A percentile compares a stretch with the other conserved stretches of the same genome.
Conservation (phyloP, 2,329 filamentous ascomycete genomes). For the Fusarium musae region DNA sequence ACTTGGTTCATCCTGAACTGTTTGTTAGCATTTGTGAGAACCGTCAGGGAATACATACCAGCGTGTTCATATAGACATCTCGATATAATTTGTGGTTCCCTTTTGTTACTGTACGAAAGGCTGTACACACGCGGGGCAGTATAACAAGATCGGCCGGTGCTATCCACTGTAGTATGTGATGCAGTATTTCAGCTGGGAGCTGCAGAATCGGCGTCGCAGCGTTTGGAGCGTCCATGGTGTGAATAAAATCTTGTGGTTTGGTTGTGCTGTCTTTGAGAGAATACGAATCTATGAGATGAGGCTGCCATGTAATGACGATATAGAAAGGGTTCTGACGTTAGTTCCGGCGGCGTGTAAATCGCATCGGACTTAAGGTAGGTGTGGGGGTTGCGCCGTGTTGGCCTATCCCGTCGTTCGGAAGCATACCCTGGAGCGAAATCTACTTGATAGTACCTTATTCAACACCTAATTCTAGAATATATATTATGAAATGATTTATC, state of each 20-base stretch:
- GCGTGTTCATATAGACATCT: constrained; percentile 67
- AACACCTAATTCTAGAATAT: neutral
- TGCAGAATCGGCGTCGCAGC: constrained; percentile 11
- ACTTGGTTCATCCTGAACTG: constrained; percentile 48
- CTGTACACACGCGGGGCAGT: constrained; percentile 63
- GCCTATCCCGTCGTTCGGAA: neutral
- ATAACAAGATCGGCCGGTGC: constrained; percentile 65
- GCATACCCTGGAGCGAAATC: constrained; percentile 4
- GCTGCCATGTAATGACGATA: constrained; percentile 29
- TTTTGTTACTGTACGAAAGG: constrained; percentile 64
- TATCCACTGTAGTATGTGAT: constrained; percentile 68
- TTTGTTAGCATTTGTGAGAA: neutral
- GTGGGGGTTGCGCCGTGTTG: constrained; percentile 1
- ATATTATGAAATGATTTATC: neutral
- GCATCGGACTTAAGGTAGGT: constrained; percentile 32
- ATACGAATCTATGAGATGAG: neutral
- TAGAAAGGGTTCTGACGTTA: constrained; percentile 14
- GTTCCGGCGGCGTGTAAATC: neutral
- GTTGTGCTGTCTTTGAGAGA: neutral
- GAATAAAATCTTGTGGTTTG: neutral
- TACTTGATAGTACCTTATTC: neutral
- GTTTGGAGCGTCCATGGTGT: constrained; percentile 10
- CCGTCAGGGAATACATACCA: constrained; percentile 56
- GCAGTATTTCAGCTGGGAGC: constrained; percentile 68
- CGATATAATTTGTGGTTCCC: constrained; percentile 70